Conservation (phyloP, 495 filamentous ascomycete species). For the Annulohypoxylon moriforme region DNA sequence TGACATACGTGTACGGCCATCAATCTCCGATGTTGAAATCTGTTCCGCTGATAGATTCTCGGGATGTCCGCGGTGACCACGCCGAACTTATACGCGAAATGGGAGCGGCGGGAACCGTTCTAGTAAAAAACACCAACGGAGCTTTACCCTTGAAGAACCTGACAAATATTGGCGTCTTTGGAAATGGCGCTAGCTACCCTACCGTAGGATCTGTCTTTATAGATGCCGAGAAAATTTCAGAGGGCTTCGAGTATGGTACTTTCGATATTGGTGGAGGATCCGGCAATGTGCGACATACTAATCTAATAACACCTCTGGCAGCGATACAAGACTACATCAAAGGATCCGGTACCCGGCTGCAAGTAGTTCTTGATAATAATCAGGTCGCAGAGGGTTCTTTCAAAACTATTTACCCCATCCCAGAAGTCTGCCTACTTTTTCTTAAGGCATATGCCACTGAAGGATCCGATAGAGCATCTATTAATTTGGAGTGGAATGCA, state of each 20-base stretch:
- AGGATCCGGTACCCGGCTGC: slow-evolving; percentile 54
- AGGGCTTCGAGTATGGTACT: slow-evolving; percentile 49
- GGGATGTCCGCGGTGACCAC: not conserved
- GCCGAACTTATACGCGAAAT: slow-evolving; percentile 13
- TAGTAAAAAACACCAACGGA: slow-evolving; percentile 62
- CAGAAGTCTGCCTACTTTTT: slow-evolving; percentile 68
- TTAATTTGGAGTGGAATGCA: slow-evolving; percentile 51
- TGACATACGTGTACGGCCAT: not conserved
- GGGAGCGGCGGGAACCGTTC: slow-evolving; percentile 56
- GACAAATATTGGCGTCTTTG: slow-evolving; percentile 40
- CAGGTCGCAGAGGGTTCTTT: slow-evolving; percentile 39
- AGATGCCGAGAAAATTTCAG: not conserved
- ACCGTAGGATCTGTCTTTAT: not conserved
- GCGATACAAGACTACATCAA: slow-evolving; percentile 57
- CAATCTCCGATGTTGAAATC: not conserved
- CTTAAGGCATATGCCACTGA: slow-evolving; percentile 63
- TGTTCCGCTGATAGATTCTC: not conserved
- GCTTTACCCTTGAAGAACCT: slow-evolving; percentile 58
- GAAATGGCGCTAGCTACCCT: slow-evolving; percentile 43
- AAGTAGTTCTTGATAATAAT: not conserved
- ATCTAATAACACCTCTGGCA: slow-evolving; percentile 60
- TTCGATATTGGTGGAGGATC: slow-evolving; percentile 60
- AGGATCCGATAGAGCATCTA: slow-evolving; percentile 42
- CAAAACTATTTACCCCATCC: slow-evolving; percentile 45
- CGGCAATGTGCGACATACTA: slow-evolving; percentile 57